Conservation (phyloP, 208 protist species). For the Wallacemonas rigidus region DNA sequence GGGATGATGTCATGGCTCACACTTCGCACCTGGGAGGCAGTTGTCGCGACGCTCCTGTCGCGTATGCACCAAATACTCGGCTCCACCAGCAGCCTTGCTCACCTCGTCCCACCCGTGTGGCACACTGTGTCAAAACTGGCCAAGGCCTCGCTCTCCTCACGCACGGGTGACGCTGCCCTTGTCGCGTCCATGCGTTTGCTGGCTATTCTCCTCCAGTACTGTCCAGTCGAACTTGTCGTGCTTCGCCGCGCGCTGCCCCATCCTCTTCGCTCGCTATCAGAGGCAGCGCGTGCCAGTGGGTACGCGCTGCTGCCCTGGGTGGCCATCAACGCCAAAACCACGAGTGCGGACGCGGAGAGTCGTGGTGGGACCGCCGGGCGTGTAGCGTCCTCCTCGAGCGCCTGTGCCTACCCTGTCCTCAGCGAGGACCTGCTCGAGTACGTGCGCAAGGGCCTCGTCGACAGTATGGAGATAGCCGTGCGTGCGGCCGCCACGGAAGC, state of each 20-base stretch:
- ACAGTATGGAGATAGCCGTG: conserved; percentile 25
- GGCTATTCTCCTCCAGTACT: conserved; percentile 44
- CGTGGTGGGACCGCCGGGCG: background rate
- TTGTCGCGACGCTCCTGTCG: conserved; percentile 25
- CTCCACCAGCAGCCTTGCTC: conserved; percentile 20
- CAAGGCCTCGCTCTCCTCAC: conserved; percentile 15
- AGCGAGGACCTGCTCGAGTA: conserved; percentile 42
- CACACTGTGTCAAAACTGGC: conserved; percentile 26
- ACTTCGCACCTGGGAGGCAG: conserved; percentile 42
- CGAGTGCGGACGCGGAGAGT: background rate
- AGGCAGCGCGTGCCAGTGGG: conserved; percentile 40
- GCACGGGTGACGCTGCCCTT: conserved; percentile 17
- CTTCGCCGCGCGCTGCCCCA: conserved; percentile 56
- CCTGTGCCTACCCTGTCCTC: conserved; percentile 19
- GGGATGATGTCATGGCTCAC: conserved; percentile 51
- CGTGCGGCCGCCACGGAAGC: conserved; percentile 36
- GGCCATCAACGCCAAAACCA: conserved; percentile 10
- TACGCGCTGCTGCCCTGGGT: conserved; percentile 37
- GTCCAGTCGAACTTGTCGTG: conserved; percentile 33
- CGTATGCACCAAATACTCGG: conserved; percentile 18
- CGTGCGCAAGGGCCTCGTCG: conserved; percentile 29
- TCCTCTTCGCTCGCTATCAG: conserved; percentile 37
- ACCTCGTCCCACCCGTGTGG: conserved; percentile 28
- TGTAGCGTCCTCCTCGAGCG: background rate
- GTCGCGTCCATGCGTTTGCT: conserved; percentile 41